These are phyloP conservation scores for Pestalotiopsis sp. DNA, from an alignment of 2,329 filamentous ascomycete species.

Conservation along the genomic window DNA sequence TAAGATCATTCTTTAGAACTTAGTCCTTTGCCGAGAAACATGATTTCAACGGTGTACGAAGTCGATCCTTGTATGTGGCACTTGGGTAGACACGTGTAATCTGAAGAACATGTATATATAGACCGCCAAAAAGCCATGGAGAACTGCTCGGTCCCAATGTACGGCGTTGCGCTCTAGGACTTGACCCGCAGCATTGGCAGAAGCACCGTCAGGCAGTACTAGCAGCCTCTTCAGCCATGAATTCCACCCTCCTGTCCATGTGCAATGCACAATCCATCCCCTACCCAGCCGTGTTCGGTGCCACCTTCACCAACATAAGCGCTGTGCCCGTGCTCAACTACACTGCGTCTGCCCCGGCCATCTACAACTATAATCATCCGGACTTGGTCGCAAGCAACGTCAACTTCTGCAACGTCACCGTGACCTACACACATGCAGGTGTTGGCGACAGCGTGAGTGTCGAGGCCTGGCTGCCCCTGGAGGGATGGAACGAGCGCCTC, in stretches of 20 bases:
- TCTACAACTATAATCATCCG: background rate
- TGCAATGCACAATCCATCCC: background rate
- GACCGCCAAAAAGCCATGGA: background rate
- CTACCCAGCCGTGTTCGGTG: background rate
- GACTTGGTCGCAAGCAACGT: background rate
- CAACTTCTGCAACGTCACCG: constrained; percentile 6
- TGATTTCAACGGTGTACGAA: too few species aligned
- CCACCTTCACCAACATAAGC: background rate
- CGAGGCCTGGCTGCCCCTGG: background rate
- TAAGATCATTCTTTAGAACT: too few species aligned
- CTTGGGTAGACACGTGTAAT: too few species aligned
- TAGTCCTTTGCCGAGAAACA: too few species aligned
- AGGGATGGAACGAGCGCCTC: constrained; percentile 30
- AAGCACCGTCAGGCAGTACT: too few species aligned
- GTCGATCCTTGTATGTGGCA: too few species aligned
- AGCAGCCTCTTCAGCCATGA: background rate
- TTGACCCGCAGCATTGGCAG: background rate
- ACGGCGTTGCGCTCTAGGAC: background rate
- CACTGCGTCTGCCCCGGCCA: background rate
- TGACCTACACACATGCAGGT: background rate
- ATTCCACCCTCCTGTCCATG: background rate
- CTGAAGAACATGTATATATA: background rate
- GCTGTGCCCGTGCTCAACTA: background rate
- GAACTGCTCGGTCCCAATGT: background rate
- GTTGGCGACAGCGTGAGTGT: background rate